Conservation (phyloP, 2,329 filamentous ascomycete genomes). For the Dactylellina haptotyla region DNA sequence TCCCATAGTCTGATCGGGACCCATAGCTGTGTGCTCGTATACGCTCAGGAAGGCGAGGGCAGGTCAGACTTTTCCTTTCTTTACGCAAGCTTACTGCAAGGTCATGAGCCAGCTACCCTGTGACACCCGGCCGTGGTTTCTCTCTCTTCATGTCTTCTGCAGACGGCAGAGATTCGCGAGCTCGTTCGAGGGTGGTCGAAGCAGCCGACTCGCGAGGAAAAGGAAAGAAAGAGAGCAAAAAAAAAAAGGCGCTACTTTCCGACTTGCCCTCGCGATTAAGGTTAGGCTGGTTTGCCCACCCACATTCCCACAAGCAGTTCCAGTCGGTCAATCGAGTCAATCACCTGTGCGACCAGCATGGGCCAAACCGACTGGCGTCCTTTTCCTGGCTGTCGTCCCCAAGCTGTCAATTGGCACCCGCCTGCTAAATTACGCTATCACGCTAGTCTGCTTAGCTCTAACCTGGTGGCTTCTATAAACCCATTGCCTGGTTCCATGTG, state of each 20-base stretch:
- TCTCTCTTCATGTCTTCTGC: background rate
- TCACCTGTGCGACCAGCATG: no score
- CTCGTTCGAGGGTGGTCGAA: conserved; percentile 4
- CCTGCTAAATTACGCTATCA: no score
- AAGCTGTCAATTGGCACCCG: no score
- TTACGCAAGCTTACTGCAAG: conserved; percentile 2
- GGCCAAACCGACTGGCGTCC: no score
- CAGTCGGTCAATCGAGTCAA: no score
- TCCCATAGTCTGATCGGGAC: no score
- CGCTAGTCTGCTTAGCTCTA: no score
- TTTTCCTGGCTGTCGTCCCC: no score
- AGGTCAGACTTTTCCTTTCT: background rate
- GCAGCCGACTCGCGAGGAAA: background rate
- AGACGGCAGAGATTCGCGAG: conserved; percentile 27
- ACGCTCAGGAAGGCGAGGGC: background rate
- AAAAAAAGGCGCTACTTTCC: background rate
- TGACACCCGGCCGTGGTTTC: conserved; percentile 28
- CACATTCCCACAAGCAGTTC: no score
- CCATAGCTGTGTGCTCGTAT: no score
- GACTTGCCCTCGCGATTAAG: conserved; percentile 12
- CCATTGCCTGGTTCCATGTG: no score
- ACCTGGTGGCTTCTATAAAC: no score
- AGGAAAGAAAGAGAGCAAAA: background rate
- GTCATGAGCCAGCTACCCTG: conserved; percentile 28
- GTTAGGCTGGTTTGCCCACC: conserved; percentile 3